Base-by-base conservation (phyloP, 352 stramenopile genomes). In the Pythium diclinum region DNA sequence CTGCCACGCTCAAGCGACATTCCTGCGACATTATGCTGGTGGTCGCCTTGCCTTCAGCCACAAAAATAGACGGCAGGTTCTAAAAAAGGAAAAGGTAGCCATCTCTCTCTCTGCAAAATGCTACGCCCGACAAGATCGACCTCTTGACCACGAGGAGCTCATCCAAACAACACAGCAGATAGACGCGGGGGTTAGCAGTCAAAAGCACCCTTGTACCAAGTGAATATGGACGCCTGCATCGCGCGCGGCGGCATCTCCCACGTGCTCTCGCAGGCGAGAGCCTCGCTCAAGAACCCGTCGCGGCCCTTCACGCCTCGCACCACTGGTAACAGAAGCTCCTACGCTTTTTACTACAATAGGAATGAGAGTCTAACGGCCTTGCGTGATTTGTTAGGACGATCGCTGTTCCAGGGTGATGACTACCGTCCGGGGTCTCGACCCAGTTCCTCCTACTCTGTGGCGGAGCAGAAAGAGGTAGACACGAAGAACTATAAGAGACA, bases 251-350 rank as follows among this genome's bases (percentile, higher is more conserved):
- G 80, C 17, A 93, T 93, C 69, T 91, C 85, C 34, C 79, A 89
- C 42, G 85, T 93, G 58, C 75, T 93, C 60, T 89, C 81, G 0
- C 78, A 92, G 74, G 86, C 84, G 28, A 78, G 84, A 21, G 86
- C 84, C 5, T 93, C 84, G 32, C 72, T 95, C 11, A 93, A 91
- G 62, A 88, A 91, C 28, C 86, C 86, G 0, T 92, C 84, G 5
- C 78, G 86, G n/a, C 86, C 86, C 19, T 93, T 78, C 65, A 95
- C 86, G 16, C 86, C 84, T 0, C 78, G 83, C 23, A 80, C 77
- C 4, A 77, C 72, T 47, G 70, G 77, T 81, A 68, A 21, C 13
- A 11, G 6, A 14, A 44, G 19, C 8, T 36, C 53, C 11, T 16
- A 23, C 16, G 40, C 36, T 0, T 11, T 52, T 44, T 8, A 7